Conservation (phyloP, 192 early-diverging fungal genomes). For the Coemansia asiatica region DNA sequence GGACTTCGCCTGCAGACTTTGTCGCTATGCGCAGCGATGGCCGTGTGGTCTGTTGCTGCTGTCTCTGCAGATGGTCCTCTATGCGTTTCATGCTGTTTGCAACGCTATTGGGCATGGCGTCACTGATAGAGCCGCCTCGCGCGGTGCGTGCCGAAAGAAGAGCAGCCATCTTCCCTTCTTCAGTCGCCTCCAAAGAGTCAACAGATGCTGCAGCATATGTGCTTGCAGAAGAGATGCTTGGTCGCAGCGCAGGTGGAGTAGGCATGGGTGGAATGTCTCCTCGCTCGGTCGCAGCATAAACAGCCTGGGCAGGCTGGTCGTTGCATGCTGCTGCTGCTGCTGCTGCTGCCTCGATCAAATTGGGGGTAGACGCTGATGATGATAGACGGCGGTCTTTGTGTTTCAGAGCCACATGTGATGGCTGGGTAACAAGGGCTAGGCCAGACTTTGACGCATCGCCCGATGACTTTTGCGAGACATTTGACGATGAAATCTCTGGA, state of each 20-base stretch:
- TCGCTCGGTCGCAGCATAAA: slow-evolving; percentile 46
- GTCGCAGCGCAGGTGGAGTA: slow-evolving; percentile 41
- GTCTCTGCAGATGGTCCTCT: slow-evolving; percentile 25
- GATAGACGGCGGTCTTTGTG: slow-evolving; percentile 47
- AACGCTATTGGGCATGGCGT: slow-evolving; percentile 12
- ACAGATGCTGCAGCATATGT: slow-evolving; percentile 1
- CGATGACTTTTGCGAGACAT: slow-evolving; percentile 18
- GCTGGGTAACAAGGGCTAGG: slow-evolving; percentile 6
- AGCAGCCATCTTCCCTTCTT: slow-evolving; percentile 5
- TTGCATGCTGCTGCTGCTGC: slow-evolving; percentile 48
- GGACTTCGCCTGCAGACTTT: slow-evolving; percentile 30
- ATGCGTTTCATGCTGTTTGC: slow-evolving; percentile 20
- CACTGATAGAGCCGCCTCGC: slow-evolving; percentile 28
- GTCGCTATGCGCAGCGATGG: slow-evolving; percentile 46
- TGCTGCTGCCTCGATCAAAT: slow-evolving; percentile 42
- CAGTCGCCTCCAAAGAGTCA: background rate
- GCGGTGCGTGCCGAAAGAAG: slow-evolving; percentile 9
- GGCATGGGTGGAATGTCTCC: slow-evolving; percentile 55
- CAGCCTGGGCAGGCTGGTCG: slow-evolving; percentile 45
- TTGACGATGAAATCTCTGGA: slow-evolving; percentile 43
- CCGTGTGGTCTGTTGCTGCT: slow-evolving; percentile 26
- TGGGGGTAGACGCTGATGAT: slow-evolving; percentile 51
- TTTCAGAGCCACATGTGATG: slow-evolving; percentile 8
- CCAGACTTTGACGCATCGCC: slow-evolving; percentile 14
- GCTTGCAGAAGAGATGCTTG: slow-evolving; percentile 31